Evolutionary conservation across 179 eudicot species (phyloP), one percentile per base, ranked within the genome.

Genomic region (Heliamphora pulchella): DNA sequence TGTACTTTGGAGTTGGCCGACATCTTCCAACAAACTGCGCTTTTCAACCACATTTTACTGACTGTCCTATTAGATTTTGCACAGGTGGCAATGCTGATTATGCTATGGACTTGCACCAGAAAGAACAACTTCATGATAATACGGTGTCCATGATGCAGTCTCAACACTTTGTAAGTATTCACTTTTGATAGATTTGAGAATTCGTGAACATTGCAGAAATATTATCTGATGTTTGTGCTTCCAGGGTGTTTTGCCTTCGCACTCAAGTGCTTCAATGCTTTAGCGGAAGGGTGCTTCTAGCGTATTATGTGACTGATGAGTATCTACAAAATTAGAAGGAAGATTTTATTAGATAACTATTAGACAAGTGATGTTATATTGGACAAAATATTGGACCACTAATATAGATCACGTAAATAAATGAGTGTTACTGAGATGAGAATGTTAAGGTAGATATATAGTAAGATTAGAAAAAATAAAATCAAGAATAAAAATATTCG

Each of bases 51-150:
- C 74, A 81, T 77, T n/a, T 71, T 67, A 57, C 71, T 76, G 43
- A 59, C 69, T 20, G 17, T 74, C 44, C 20, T 81, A 8, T 71
- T 84, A 76, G 51, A 80, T 77, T 22, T 86, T 78, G 18, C 39
- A 57, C 86, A 96, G 99, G 97, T 82, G 97, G 98, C 61, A 90
- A 84, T 91, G 88, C 88, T 78, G 98, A 95, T 76, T 96, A 86
- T 83, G 89, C 89, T 39, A 88, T 93, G 86, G 99, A 96, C 82
- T 78, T 92, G 78, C 99, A 93, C 83, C 95, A 92, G 84, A 96
- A 93, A 82, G 98, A 96, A 65, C 98, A 91, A 63, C 89, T 86
- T 78, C 98, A 91, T 80, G 99, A 96, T 75, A 89, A 81, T 85
- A 83, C 89, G 55, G 79, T 89, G 81, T 83, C 97, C 43, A 86